Evolutionary conservation across 768 basidiomycete species (phyloP).

Genomic region (Podaxis carcinomalis): DNA sequence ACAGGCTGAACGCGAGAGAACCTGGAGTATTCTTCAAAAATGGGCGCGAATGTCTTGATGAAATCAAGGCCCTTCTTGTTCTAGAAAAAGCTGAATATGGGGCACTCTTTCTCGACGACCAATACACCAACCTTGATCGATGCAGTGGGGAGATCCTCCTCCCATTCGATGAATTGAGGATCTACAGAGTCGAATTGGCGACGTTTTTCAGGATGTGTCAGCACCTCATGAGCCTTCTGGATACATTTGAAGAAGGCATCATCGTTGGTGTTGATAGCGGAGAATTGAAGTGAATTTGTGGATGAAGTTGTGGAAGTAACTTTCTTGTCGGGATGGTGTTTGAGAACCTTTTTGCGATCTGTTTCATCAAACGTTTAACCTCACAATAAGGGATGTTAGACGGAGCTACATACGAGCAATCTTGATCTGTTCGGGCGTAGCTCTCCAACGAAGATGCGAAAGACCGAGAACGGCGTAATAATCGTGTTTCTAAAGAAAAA

Average conservation of each 20-base stretch:
- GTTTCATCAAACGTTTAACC: conserved; percentile 68
- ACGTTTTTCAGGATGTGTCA: conserved; percentile 81
- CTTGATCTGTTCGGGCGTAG: conserved; percentile 90
- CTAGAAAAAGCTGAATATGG: conserved; percentile 17
- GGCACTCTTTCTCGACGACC: not conserved
- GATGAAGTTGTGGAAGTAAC: conserved; percentile 30
- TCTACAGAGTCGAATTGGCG: conserved; percentile 98
- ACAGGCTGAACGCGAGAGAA: conserved; percentile 88
- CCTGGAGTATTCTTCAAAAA: conserved; percentile 88
- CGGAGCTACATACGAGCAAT: conserved; percentile 78
- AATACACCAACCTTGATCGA: conserved; percentile 43
- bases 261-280: conserved; percentile 78
- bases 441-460: conserved; percentile 82
- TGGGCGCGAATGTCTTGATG: conserved; percentile 69
- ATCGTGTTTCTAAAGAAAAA: conserved; percentile 79
- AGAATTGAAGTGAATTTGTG: conserved; percentile 36
- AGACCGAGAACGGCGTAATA: conserved; percentile 97
- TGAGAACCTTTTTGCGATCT: conserved; percentile 99
- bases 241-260: conserved; percentile 99
- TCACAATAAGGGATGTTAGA: not conserved
- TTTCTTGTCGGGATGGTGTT: conserved; percentile 98
- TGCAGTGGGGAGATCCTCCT: conserved; percentile 72
- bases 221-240: conserved; percentile 94
- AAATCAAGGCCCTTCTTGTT: conserved; percentile 53
- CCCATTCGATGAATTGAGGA: conserved; percentile 64